These are phyloP conservation scores for Phlebopus sp. DNA, from an alignment of 1,284 basidiomycete species.

Conservation along the genomic window DNA sequence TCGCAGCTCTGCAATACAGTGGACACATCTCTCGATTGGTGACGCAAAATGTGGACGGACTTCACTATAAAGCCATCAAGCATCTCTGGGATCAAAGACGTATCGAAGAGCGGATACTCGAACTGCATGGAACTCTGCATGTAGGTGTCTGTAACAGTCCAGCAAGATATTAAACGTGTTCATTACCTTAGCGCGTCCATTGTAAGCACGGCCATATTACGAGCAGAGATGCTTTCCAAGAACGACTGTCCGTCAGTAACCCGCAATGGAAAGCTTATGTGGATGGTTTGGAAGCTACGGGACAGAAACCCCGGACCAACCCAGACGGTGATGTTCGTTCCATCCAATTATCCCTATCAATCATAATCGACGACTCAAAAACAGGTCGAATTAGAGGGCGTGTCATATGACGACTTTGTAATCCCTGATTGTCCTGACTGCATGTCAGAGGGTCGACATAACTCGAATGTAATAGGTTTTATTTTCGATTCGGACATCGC, in stretches of 20 bases:
- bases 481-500: not conserved
- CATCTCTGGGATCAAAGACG: conserved; percentile 36
- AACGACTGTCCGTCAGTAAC: conserved; percentile 67
- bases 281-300: conserved; percentile 63
- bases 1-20: conserved; percentile 78
- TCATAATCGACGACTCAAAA: not conserved
- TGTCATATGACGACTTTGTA: conserved; percentile 73
- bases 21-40: conserved; percentile 65
- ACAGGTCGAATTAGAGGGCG: conserved; percentile 78
- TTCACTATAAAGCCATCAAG: conserved; percentile 74
- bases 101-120: conserved; percentile 57
- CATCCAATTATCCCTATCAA: not conserved
- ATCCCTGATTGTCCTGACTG: conserved; percentile 76
- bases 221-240: conserved; percentile 72
- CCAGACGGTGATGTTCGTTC: conserved; percentile 84
- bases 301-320: conserved; percentile 72
- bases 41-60: conserved; percentile 92
- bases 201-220: conserved; percentile 70
- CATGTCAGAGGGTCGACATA: conserved; percentile 48
- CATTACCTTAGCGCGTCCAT: conserved; percentile 56
- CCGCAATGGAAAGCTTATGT: conserved; percentile 76
- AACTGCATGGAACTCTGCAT: conserved; percentile 88
- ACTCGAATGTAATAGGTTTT: conserved; percentile 43
- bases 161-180: conserved; percentile 2
- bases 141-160: conserved; percentile 39